These are phyloP conservation scores for Helicosporidium sp. DNA, from an alignment of 139 green algal species.

Conservation along the genomic window DNA sequence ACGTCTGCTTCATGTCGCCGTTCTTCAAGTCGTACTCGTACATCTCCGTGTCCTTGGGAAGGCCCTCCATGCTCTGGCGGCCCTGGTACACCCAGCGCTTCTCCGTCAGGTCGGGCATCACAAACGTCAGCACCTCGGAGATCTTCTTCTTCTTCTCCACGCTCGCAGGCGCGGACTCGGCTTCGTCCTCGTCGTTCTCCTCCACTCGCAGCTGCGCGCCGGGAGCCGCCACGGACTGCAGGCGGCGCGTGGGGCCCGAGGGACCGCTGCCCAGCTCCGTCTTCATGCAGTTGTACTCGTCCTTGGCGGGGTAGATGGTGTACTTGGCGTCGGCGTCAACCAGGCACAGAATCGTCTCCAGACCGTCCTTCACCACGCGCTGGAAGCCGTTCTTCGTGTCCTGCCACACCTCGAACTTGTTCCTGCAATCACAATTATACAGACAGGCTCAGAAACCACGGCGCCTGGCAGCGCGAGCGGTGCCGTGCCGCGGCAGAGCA, in stretches of 20 bases:
- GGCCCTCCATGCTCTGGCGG: not conserved
- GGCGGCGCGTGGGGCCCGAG: constrained; percentile 2
- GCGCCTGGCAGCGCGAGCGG: too few species aligned
- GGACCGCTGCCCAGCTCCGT: not conserved
- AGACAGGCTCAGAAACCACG: too few species aligned
- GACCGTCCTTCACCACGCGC: constrained; percentile 16
- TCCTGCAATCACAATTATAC: too few species aligned
- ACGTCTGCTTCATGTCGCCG: not conserved
- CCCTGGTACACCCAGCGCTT: constrained; percentile 22
- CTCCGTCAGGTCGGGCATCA: constrained; percentile 23
- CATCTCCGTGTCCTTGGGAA: not conserved
- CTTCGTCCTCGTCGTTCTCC: not conserved
- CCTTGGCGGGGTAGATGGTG: constrained; percentile 4
- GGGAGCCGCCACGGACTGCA: not conserved
- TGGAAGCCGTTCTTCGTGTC: constrained; percentile 18
- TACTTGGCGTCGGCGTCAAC: constrained; percentile 1
- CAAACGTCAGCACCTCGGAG: constrained; percentile 13
- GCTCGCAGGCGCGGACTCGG: not conserved
- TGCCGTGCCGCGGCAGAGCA: too few species aligned
- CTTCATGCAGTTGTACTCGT: constrained; percentile 2
- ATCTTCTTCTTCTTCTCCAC: constrained; percentile 3
- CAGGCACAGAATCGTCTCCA: constrained; percentile 19
- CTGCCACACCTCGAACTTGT: constrained; percentile 18
- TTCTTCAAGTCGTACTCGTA: not conserved
- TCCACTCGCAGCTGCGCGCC: not conserved